Base-by-base conservation (phyloP, 2,329 filamentous ascomycete species). In the Plenodomus biglobosus region DNA sequence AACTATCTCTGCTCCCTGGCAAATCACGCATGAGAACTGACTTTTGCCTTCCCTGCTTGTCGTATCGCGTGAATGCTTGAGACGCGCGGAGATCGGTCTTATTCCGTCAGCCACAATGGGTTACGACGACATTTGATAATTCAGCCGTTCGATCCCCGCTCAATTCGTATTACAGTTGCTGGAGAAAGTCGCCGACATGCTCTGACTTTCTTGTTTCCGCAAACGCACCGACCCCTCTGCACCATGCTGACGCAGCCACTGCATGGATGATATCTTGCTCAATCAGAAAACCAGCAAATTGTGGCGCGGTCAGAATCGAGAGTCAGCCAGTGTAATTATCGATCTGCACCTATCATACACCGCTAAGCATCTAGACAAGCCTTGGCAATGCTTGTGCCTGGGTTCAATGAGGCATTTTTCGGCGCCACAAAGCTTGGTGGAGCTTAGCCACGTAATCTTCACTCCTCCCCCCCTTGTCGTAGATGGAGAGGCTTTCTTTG, bases 321-420 rank as follows among this genome's bases (percentile, higher is more conserved):
- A 19, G 16, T 32, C 34, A 17, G 18, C 13, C 17, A 21, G 40
- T 21, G 20, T 46, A n/a, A n/a, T n/a, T n/a, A 41, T 17, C 38
- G 39, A 48, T 15, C 32, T 37, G 38, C 30, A 18, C 8, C 22
- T 38, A 5, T n/a, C 50, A 44, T 58, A 59, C 56, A 62, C 56
- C 18, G 62, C 63, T 61, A 68, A 69, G 65, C 38, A 22, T 21
- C 16, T 47, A 1, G 24, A 11, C 13, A 22, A 46, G 42, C 56
- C 64, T 69, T 67, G 56, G 46, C 49, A 42, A 61, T 50, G 66
- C 65, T 68, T 69, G 51, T 56, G 43, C 52, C 51, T 41, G 44
- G 48, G 13, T 32, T 48, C 47, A 46, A 24, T 64, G 62, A 43
- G 64, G 59, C 44, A 64, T 63, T 62, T 65, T 57, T 36, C 16